A percentile compares a stretch with the other conserved stretches of the same genome.
phyloP scores from a whole-genome alignment of 2,329 filamentous ascomycete genomes.

The Fusarium devonianum region DNA sequence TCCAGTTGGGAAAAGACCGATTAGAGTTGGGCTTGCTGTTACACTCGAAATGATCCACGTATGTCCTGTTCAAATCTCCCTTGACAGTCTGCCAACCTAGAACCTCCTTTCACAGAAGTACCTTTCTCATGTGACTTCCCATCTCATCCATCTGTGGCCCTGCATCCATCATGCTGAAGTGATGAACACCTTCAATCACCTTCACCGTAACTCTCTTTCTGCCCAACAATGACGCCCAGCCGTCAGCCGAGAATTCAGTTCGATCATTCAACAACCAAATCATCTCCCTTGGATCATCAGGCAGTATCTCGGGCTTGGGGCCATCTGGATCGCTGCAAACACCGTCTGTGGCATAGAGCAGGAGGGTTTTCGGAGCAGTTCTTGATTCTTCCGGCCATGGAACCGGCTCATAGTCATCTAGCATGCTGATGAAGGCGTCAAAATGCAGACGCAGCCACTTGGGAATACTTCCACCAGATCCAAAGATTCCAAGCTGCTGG shows the following conservation, averaged over 20 bases:
- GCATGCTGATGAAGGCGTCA: conserved; percentile 69
- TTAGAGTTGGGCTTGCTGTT: too few relatives aligned
- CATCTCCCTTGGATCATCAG: conserved; percentile 64
- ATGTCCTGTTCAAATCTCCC: too few relatives aligned
- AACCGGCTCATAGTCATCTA: conserved; percentile 73
- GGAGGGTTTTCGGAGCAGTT: conserved; percentile 66
- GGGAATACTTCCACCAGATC: conserved; percentile 69
- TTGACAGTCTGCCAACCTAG: too few relatives aligned
- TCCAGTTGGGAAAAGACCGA: too few relatives aligned
- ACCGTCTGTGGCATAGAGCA: conserved; percentile 77
- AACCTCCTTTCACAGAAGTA: conserved; percentile 6
- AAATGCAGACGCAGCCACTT: conserved; percentile 80
- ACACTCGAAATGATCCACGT: too few relatives aligned
- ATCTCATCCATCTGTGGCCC: conserved; percentile 32
- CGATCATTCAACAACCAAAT: conserved; percentile 78
- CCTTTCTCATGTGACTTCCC: conserved; percentile 11
- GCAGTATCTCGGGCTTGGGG: conserved; percentile 58
- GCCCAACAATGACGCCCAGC: conserved; percentile 40
- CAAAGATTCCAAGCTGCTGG: conserved; percentile 74
- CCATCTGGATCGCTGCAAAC: conserved; percentile 72
- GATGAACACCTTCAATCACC: conserved; percentile 25
- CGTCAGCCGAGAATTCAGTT: conserved; percentile 63
- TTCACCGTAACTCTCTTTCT: conserved; percentile 17
- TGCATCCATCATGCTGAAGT: conserved; percentile 35
- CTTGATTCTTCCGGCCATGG: conserved; percentile 61